phyloP scores from a whole-genome alignment of 495 filamentous ascomycete genomes.

The Pyrenula massariospora region DNA sequence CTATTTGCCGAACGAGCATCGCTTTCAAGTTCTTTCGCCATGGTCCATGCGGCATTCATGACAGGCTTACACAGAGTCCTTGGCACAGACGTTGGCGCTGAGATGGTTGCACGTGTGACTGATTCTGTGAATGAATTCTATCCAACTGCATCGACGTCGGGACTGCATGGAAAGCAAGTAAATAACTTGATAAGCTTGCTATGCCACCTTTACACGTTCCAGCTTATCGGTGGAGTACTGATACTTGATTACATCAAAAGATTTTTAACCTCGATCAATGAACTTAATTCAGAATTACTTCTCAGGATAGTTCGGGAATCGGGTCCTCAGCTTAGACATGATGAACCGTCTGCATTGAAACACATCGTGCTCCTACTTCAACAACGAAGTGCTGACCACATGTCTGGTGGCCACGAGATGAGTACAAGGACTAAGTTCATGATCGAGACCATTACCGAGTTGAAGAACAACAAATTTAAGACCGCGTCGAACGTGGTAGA shows the following conservation, averaged over 20 bases:
- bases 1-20: conserved; percentile 64
- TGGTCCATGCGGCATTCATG: conserved; percentile 83
- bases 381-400: conserved; percentile 27
- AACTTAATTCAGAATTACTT: conserved; percentile 84
- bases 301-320: conserved; percentile 71
- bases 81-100: conserved; percentile 78
- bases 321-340: conserved; percentile 73
- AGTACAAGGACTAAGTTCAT: conserved; percentile 89
- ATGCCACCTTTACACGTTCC: conserved; percentile 84
- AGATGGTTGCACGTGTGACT: conserved; percentile 66
- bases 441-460: conserved; percentile 89
- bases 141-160: conserved; percentile 11
- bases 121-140: conserved; percentile 46
- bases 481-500: too few species aligned
- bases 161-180: conserved; percentile 49
- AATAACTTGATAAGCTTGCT: conserved; percentile 75
- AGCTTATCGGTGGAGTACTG: conserved; percentile 68
- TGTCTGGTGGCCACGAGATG: conserved; percentile 51
- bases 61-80: conserved; percentile 76
- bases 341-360: conserved; percentile 83
- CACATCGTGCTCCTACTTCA: conserved; percentile 78
- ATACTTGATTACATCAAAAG: conserved; percentile 82
- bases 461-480: conserved; percentile 81
- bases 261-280: conserved; percentile 63
- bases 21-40: conserved; percentile 76